These are phyloP conservation scores for Mortierella sp. DNA, from an alignment of 371 early-diverging fungal species.

Conservation along the genomic window DNA sequence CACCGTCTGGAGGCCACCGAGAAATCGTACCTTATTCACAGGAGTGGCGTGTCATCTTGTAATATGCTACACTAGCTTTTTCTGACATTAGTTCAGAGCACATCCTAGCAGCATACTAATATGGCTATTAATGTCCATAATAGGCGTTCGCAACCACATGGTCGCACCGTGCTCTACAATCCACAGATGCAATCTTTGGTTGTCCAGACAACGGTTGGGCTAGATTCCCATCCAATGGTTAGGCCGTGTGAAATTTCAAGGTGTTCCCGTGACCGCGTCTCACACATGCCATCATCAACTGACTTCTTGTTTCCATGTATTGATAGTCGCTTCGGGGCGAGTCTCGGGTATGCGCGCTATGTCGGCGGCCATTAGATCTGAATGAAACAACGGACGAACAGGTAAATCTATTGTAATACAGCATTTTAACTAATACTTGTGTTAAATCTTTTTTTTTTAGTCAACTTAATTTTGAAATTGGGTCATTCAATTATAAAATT, in stretches of 20 bases:
- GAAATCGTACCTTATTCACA: slow-evolving; percentile 54
- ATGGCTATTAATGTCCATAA: neutral
- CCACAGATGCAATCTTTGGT: slow-evolving; percentile 52
- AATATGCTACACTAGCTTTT: slow-evolving; percentile 30
- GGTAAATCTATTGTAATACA: slow-evolving; percentile 20
- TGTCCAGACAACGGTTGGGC: slow-evolving; percentile 27
- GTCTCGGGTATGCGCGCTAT: slow-evolving; percentile 34
- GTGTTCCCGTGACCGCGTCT: slow-evolving; percentile 9
- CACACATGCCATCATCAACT: neutral
- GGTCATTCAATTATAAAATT: too few species aligned
- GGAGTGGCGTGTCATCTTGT: slow-evolving; percentile 69
- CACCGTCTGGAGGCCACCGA: slow-evolving; percentile 20
- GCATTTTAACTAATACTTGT: too few species aligned
- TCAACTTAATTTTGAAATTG: too few species aligned
- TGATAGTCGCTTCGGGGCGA: slow-evolving; percentile 29
- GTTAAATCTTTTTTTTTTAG: too few species aligned
- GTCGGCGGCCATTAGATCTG: slow-evolving; percentile 39
- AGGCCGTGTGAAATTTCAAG: slow-evolving; percentile 1
- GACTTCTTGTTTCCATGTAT: neutral
- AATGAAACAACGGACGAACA: slow-evolving; percentile 21
- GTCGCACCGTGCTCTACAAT: slow-evolving; percentile 52
- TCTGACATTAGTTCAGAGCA: slow-evolving; percentile 1
- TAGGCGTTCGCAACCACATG: slow-evolving; percentile 46
- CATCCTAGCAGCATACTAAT: neutral
- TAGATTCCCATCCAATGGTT: slow-evolving; percentile 38